These are phyloP conservation scores for Metrosideros polymorpha DNA, from an alignment of 441 rosid species.

Conservation along the genomic window DNA sequence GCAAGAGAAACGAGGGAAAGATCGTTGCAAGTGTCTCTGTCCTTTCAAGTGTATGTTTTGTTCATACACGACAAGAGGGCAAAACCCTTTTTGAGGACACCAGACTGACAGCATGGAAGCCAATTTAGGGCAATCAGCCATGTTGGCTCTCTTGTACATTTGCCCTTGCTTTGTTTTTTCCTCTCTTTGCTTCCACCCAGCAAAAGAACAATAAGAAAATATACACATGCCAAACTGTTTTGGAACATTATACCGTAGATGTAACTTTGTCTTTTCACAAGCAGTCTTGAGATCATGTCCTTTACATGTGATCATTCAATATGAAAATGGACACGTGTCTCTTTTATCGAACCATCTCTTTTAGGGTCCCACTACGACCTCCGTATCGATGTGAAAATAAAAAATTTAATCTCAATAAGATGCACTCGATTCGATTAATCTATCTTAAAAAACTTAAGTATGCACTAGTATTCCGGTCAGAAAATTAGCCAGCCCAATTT, in stretches of 20 bases:
- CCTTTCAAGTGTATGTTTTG: background rate
- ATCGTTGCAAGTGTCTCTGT: background rate
- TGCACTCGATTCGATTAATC: background rate
- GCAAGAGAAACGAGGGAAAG: background rate
- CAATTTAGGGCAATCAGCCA: background rate
- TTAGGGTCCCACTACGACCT: background rate
- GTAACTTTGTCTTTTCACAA: background rate
- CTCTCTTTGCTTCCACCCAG: background rate
- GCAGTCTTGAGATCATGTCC: background rate
- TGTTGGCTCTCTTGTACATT: background rate
- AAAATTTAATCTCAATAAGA: background rate
- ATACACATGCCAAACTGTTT: background rate
- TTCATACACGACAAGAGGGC: background rate
- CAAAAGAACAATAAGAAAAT: background rate
- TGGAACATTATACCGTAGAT: background rate
- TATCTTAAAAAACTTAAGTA: too few relatives aligned
- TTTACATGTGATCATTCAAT: background rate
- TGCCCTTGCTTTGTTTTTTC: background rate
- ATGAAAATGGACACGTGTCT: background rate
- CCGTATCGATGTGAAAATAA: background rate
- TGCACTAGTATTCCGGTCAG: too few relatives aligned
- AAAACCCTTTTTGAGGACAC: background rate
- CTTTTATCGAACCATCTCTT: background rate
- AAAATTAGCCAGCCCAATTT: background rate
- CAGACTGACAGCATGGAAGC: background rate